Base-by-base conservation (phyloP, 495 filamentous ascomycete species). In the Neurospora tetrasperma region DNA sequence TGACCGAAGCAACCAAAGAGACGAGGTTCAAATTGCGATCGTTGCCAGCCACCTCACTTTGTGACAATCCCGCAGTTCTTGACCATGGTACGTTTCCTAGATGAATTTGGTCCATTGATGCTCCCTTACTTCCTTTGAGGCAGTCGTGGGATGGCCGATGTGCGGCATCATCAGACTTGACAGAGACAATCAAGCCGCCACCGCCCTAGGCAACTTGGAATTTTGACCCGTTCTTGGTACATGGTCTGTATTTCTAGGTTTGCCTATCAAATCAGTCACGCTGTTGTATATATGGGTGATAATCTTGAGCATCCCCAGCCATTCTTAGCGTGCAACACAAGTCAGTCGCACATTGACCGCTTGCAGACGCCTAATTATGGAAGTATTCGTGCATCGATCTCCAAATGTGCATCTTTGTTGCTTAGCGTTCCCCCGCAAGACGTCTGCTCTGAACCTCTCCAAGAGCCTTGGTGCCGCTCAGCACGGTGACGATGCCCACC, bases 381-480 rank as follows among this genome's bases (percentile, higher is more conserved):
- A 18, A 38, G 14, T 6, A 14, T 35, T 66, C 14, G 27, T 31
- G 54, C 27, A 27, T 35, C 31, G 27, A 35, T 31, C 31, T 66
- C 54, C 54, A 2, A 35, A 66, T 8, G 27, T 3, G 35, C 54
- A 66, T 18, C 27, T 18, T 35, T 1, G 23, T 18, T 6, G 54
- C 42, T 80, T 71, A 80, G 69, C 94, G 86, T 78, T 94, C 87
- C 18, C 94, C 93, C 42, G 90, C 90, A 76, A 98, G 83, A 59
- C 96, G 88, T 70, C 96, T 86, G 74, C 89, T 90, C 83, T 97
- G 96, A 39, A 98, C 95, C 84, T 99, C 96, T 59, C 92, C 90
- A 76, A 99, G 84, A 31, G 96, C 96, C 80, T 95, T 91, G 77
- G 91, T 94, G 71, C 96, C 96, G 80, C 93, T 97, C 54, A 98